A percentile compares a stretch with the other conserved stretches of the same genome.
These are phyloP conservation scores for Catharanthus roseus DNA, from an alignment of 257 asterid species.

Conservation along the genomic window DNA sequence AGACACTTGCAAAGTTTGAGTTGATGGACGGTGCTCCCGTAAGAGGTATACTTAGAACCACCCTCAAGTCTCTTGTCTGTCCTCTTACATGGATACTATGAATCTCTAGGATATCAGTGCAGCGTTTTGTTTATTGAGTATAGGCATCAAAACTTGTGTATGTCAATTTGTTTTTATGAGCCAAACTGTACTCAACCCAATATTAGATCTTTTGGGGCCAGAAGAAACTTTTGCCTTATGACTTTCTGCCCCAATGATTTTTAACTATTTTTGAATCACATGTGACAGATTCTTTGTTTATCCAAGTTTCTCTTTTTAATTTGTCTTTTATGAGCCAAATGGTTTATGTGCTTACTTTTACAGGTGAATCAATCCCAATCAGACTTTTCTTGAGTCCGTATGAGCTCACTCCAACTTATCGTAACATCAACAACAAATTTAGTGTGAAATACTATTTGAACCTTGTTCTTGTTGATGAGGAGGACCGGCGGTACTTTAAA, in stretches of 20 bases:
- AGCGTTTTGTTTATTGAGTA: neutral
- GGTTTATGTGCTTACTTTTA: constrained; percentile 16
- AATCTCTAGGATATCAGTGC: neutral
- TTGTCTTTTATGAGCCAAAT: neutral
- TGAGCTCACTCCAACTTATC: constrained; percentile 84
- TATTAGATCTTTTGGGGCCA: too few relatives aligned
- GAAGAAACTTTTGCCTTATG: too few relatives aligned
- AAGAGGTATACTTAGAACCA: constrained; percentile 49
- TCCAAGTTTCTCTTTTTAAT: neutral
- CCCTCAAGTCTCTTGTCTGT: neutral
- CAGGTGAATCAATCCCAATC: constrained; percentile 97
- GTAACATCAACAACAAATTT: constrained; percentile 93
- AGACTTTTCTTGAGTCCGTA: constrained; percentile 96
- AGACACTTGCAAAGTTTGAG: constrained; percentile 97
- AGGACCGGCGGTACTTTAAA: constrained; percentile 93
- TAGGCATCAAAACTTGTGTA: neutral
- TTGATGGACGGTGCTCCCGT: constrained; percentile 99
- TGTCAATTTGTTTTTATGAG: neutral
- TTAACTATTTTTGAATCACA: neutral
- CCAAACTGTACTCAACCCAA: neutral
- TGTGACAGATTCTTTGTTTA: neutral
- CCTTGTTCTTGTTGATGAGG: constrained; percentile 98
- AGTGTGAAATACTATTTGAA: constrained; percentile 87
- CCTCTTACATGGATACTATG: neutral
- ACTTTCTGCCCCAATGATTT: neutral